Percentiles rank a stretch among this genome's conserved stretches.
Conservation (phyloP, 2,329 filamentous ascomycete species). For the Coniochaeta ligniaria region DNA sequence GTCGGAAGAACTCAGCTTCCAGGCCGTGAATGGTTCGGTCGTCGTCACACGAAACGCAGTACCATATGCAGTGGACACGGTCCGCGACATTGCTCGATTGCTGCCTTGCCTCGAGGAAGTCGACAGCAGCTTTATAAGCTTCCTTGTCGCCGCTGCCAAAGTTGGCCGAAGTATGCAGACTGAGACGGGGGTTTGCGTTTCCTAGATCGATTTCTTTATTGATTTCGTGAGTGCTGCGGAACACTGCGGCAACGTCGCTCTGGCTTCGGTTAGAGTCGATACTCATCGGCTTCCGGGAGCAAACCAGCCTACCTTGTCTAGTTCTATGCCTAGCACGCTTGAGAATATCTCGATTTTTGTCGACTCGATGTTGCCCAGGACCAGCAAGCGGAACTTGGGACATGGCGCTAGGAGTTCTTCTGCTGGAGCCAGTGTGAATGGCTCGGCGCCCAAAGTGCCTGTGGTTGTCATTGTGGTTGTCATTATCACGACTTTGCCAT, state of each 20-base stretch:
- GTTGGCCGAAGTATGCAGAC: constrained; percentile 14
- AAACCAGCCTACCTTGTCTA: constrained; percentile 10
- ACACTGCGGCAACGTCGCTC: constrained; percentile 12
- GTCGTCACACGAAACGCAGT: constrained; percentile 15
- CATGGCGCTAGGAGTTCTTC: constrained; percentile 12
- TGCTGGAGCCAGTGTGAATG: constrained; percentile 10
- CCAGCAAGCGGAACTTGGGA: constrained; percentile 15
- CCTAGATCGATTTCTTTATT: constrained; percentile 9
- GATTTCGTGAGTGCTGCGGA: constrained; percentile 11
- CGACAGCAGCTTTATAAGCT: constrained; percentile 12
- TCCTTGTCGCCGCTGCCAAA: constrained; percentile 12
- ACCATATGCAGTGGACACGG: constrained; percentile 16
- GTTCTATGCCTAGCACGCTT: constrained; percentile 13
- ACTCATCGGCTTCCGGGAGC: not conserved
- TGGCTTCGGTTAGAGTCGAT: not conserved
- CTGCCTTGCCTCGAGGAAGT: constrained; percentile 9
- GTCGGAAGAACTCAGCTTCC: constrained; percentile 12
- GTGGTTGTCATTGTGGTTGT: not conserved
- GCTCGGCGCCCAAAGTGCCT: not conserved
- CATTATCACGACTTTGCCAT: not conserved
- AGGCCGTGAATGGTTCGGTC: constrained; percentile 6
- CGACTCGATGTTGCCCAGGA: constrained; percentile 16
- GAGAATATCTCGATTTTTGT: constrained; percentile 16
- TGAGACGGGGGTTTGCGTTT: constrained; percentile 13
- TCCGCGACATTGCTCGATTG: constrained; percentile 2